A percentile compares a stretch with the other conserved stretches of the same genome.
These are phyloP conservation scores for Apophysomyces variabilis DNA, from an alignment of 371 early-diverging fungal genomes.

Conservation along the genomic window DNA sequence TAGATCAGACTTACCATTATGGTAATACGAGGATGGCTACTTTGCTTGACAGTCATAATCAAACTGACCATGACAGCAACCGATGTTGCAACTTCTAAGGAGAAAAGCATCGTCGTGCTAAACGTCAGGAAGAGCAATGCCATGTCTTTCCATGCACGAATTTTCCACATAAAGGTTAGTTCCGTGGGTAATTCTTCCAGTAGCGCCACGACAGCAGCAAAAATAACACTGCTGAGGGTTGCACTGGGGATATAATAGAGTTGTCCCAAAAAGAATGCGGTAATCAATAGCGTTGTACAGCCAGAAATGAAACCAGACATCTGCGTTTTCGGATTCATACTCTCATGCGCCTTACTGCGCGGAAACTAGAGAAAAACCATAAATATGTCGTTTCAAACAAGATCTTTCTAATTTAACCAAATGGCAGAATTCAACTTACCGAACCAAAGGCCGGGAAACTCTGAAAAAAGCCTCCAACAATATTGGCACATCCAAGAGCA, in stretches of 20 bases:
- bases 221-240: conserved; percentile 79
- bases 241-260: conserved; percentile 85
- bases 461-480: conserved; percentile 76
- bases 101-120: conserved; percentile 75
- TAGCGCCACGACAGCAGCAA: conserved; percentile 78
- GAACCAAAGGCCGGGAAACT: conserved; percentile 88
- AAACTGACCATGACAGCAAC: conserved; percentile 81
- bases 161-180: conserved; percentile 72
- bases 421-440: conserved; percentile 24
- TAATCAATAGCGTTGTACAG: conserved; percentile 65
- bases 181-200: conserved; percentile 80
- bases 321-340: conserved; percentile 82
- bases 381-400: background rate
- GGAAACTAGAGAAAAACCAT: conserved; percentile 51
- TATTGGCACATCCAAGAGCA: conserved; percentile 86
- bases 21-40: conserved; percentile 78
- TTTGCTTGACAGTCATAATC: conserved; percentile 85
- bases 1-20: conserved; percentile 53
- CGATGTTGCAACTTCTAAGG: conserved; percentile 86
- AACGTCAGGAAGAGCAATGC: conserved; percentile 77
- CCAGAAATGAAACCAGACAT: conserved; percentile 81
- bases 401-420: background rate
- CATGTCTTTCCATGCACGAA: conserved; percentile 85
- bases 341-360: conserved; percentile 83
- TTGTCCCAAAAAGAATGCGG: conserved; percentile 70